These are phyloP conservation scores for Uronychia setigera DNA, from an alignment of 73 alveolate genomes.

Conservation along the genomic window DNA sequence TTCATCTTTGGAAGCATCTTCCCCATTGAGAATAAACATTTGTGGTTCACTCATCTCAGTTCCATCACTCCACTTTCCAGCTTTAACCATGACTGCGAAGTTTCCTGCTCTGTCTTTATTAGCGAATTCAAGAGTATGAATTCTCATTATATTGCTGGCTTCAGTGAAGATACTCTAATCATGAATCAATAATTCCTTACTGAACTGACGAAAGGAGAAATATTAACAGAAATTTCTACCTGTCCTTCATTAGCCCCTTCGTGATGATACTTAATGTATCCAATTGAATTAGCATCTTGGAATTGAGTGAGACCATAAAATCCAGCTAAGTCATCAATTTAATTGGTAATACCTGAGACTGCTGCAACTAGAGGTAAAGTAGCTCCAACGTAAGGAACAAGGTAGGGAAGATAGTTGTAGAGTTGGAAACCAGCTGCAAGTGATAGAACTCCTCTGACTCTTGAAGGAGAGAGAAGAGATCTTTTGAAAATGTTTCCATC, in stretches of 20 bases:
- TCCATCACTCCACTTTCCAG: neutral
- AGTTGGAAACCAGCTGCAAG: conserved; percentile 29
- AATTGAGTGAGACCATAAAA: neutral
- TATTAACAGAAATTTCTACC: conserved; percentile 1
- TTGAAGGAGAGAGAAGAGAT: conserved; percentile 27
- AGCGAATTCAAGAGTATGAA: neutral
- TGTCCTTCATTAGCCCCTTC: conserved; percentile 24
- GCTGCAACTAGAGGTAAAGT: conserved; percentile 6
- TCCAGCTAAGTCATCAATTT: neutral
- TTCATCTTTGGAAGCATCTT: neutral
- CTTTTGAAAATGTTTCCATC: conserved; percentile 50
- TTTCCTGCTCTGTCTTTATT: neutral
- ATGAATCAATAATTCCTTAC: neutral
- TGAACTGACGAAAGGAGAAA: conserved; percentile 6
- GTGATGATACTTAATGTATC: neutral
- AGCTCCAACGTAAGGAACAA: conserved; percentile 43
- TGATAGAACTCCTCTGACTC: conserved; percentile 53
- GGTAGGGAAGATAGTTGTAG: conserved; percentile 52
- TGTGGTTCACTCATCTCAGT: neutral
- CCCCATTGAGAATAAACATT: neutral
- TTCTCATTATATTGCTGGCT: neutral
- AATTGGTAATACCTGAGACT: neutral
- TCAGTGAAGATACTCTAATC: neutral
- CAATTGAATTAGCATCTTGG: neutral
- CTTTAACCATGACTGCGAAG: neutral